Percentiles rank a stretch among this genome's conserved stretches.
These are phyloP conservation scores for Solanum microdontum DNA, from an alignment of 257 asterid genomes.

Conservation along the genomic window DNA sequence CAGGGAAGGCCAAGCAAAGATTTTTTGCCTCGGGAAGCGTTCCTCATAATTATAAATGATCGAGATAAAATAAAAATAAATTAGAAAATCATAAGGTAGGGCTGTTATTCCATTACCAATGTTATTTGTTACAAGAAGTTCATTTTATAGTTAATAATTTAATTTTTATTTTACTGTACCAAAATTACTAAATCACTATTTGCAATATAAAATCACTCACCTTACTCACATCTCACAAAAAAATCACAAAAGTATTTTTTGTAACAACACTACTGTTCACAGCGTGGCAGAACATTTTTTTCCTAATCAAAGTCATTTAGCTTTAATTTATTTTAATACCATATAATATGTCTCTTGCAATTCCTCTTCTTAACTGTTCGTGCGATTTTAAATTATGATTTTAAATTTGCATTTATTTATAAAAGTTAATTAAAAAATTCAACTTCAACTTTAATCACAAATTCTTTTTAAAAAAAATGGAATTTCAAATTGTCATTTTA, in stretches of 20 bases:
- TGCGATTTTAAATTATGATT: too few relatives aligned
- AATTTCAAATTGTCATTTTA: too few relatives aligned
- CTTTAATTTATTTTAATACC: neutral
- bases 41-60: neutral
- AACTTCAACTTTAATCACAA: too few relatives aligned
- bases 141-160: neutral
- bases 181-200: neutral
- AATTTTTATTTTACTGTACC: neutral
- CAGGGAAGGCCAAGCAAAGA: neutral
- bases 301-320: neutral
- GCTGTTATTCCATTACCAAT: neutral
- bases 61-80: neutral
- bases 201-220: neutral
- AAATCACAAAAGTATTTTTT: neutral
- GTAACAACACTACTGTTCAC: neutral
- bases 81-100: neutral
- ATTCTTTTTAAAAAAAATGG: too few relatives aligned
- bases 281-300: neutral
- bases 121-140: neutral
- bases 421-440: too few relatives aligned
- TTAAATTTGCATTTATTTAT: too few relatives aligned
- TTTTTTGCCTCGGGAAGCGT: neutral
- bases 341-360: too few relatives aligned
- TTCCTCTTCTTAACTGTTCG: too few relatives aligned
- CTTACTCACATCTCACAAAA: neutral